phyloP scores from a whole-genome alignment of 305 asterid genomes.

The Fraxinus floribunda region DNA sequence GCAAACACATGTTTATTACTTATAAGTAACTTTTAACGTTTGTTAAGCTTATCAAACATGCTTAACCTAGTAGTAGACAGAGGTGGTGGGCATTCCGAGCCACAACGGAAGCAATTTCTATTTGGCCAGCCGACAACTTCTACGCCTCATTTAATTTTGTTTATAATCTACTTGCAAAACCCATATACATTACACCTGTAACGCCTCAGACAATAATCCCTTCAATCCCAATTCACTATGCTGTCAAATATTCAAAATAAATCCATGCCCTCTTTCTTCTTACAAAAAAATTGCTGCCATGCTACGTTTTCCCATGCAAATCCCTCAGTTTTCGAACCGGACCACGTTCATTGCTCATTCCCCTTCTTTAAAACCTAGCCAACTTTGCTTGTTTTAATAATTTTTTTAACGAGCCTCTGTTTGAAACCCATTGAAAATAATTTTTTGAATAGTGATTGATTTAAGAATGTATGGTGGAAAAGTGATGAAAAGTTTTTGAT shows the following conservation, averaged over 20 bases:
- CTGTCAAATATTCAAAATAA: neutral
- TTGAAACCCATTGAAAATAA: too few relatives aligned
- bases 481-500: too few relatives aligned
- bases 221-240: slow-evolving; percentile 31
- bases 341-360: slow-evolving; percentile 56
- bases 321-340: slow-evolving; percentile 45
- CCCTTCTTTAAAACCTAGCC: slow-evolving; percentile 26
- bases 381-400: slow-evolving; percentile 15
- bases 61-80: neutral
- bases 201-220: slow-evolving; percentile 32
- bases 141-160: slow-evolving; percentile 26
- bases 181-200: neutral
- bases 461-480: too few relatives aligned
- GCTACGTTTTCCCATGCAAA: slow-evolving; percentile 53
- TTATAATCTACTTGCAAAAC: neutral
- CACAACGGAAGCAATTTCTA: neutral
- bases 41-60: neutral
- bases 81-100: neutral
- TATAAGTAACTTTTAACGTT: neutral
- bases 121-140: slow-evolving; percentile 26
- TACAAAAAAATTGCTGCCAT: neutral
- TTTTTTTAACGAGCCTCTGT: neutral
- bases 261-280: slow-evolving; percentile 17
- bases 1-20: neutral
- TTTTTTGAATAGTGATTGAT: too few relatives aligned